Base-by-base conservation (phyloP, 257 asterid genomes). In the Jacaranda mimosifolia region DNA sequence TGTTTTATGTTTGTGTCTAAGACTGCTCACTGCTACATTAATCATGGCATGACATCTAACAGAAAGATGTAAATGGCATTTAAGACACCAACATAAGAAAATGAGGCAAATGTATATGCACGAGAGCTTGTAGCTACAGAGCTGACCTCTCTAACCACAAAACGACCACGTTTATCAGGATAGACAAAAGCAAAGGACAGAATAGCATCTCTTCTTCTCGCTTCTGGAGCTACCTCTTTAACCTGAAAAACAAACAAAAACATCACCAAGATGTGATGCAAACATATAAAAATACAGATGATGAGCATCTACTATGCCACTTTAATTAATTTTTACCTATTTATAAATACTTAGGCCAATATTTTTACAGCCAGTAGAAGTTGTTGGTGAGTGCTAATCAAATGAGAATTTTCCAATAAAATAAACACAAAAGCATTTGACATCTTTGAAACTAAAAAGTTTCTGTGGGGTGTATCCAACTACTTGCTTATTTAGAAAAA, bases 181-280 rank as follows among this genome's bases (percentile, higher is more conserved):
- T 88, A 94, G 68, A 94, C 98, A 78, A 89, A 94, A 75, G 96
- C 91, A 81, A 94, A 94, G 55, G 98, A 94, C 32, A 94, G 87
- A n/a, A 72, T 64, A 59, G 97, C 97, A 87, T 92, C 97, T 83
- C 98, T 86, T 86, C 92, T 84, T 83, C 98, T 91, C 0, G 98
- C 97, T 85, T 92, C 98, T 3, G 97, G 97, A 77, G 94, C 97
- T 7, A 94, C 98, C 85, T 94, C 98, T 92, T 94, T 92, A 60
- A 90, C 98, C 97, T 92, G 79, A 60, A 78, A 73, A 83, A 59
- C 69, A 69, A 43, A 55, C 39, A 32, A 59, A 26, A 57, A 63
- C 35, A 67, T 43, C 36, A 63, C 13, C 52, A 58, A 68, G 26
- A 26, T 57, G 69, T 26, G 39, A 77, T 19, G 65, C 32, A 76